Evolutionary conservation across 73 alveolate genomes (phyloP).

Genomic region (Uronychia setigera): DNA sequence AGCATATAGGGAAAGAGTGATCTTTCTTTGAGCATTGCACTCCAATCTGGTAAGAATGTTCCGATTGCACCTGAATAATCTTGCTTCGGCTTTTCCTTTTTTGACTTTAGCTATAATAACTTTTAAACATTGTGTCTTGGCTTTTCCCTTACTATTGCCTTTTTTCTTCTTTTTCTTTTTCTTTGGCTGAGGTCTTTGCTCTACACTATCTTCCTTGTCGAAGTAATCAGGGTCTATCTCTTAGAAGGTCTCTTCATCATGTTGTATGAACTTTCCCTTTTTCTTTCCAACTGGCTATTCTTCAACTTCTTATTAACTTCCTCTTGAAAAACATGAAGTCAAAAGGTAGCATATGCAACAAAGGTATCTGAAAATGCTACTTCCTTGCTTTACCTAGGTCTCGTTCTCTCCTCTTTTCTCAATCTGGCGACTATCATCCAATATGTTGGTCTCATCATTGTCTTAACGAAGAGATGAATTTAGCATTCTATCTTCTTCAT

Average conservation of each 20-base stretch:
- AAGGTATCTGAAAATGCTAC: too few species aligned
- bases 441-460: not conserved
- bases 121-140: not conserved
- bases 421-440: not conserved
- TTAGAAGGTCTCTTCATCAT: too few species aligned
- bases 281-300: too few species aligned
- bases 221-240: too few species aligned
- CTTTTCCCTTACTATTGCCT: not conserved
- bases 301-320: too few species aligned
- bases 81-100: conserved; percentile 29
- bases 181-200: not conserved
- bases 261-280: too few species aligned
- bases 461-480: not conserved
- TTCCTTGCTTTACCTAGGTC: too few species aligned
- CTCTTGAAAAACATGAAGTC: too few species aligned
- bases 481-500: not conserved
- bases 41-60: conserved; percentile 31
- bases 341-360: too few species aligned
- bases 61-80: conserved; percentile 31
- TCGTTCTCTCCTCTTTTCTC: too few species aligned
- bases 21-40: conserved; percentile 25
- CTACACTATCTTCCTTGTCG: conserved; percentile 1
- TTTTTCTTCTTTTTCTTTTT: not conserved
- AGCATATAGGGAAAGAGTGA: conserved; percentile 30
- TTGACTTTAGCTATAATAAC: conserved; percentile 9